Conservation (phyloP, 192 early-diverging fungal genomes). For the Coemansia sp. region DNA sequence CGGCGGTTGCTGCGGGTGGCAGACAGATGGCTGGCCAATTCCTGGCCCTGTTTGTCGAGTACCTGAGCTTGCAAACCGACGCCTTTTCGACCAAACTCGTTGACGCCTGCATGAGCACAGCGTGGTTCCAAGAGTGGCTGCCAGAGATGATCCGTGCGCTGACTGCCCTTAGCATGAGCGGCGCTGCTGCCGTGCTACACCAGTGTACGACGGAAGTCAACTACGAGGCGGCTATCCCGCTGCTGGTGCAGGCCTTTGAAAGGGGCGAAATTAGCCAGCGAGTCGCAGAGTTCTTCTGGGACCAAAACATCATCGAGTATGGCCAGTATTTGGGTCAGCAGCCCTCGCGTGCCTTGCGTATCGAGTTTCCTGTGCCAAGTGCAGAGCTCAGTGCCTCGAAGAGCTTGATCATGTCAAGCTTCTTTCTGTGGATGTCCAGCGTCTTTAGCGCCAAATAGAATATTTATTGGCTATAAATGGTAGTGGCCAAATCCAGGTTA, state of each 20-base stretch:
- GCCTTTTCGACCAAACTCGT: slow-evolving; percentile 12
- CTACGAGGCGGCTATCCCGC: slow-evolving; percentile 26
- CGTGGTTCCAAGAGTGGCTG: slow-evolving; percentile 35
- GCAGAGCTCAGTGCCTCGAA: slow-evolving; percentile 11
- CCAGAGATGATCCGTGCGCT: slow-evolving; percentile 16
- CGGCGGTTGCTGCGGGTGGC: slow-evolving; percentile 14
- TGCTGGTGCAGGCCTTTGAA: slow-evolving; percentile 41
- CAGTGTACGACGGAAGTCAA: slow-evolving; percentile 19
- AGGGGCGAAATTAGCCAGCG: slow-evolving; percentile 17
- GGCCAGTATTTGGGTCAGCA: slow-evolving; percentile 31
- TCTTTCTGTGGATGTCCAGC: slow-evolving; percentile 36
- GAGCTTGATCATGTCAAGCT: slow-evolving; percentile 24
- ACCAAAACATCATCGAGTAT: slow-evolving; percentile 47
- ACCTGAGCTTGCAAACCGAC: slow-evolving; percentile 10
- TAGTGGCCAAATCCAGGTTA: neutral
- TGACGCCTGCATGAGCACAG: neutral
- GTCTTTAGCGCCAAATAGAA: slow-evolving; percentile 14
- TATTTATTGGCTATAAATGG: too few relatives aligned
- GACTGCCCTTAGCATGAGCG: slow-evolving; percentile 13
- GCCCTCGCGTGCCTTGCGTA: neutral
- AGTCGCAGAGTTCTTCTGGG: slow-evolving; percentile 44
- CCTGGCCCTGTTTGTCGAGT: slow-evolving; percentile 26
- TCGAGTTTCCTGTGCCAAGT: slow-evolving; percentile 24
- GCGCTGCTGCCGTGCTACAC: slow-evolving; percentile 37
- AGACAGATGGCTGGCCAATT: slow-evolving; percentile 3